Percentiles rank a stretch among this genome's conserved stretches.
phyloP scores from a whole-genome alignment of 2,329 filamentous ascomycete genomes.

The Fragosphaeria purpurea region DNA sequence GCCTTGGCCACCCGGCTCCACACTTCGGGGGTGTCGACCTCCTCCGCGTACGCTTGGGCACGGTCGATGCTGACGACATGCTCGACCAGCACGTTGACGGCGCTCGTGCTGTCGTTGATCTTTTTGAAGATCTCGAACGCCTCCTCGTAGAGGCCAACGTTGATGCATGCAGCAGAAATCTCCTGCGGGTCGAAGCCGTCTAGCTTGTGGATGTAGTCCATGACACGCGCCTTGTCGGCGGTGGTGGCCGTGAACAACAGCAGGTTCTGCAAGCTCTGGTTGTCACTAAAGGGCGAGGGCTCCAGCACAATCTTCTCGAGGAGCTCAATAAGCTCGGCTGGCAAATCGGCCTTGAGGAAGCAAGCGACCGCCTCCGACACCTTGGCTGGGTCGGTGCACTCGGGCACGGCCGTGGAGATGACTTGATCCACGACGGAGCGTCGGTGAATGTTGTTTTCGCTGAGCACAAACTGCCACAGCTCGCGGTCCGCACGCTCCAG shows the following conservation, averaged over 20 bases:
- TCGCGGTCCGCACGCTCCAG: conserved; percentile 82
- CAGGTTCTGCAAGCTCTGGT: conserved; percentile 89
- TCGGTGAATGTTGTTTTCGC: conserved; percentile 89
- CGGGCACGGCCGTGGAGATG: conserved; percentile 86
- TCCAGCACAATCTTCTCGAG: conserved; percentile 99
- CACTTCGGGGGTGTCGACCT: conserved; percentile 85
- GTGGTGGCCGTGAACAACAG: conserved; percentile 94
- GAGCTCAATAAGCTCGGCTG: conserved; percentile 89
- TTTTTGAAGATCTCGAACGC: conserved; percentile 99
- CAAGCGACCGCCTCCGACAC: conserved; percentile 90
- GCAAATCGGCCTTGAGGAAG: conserved; percentile 84
- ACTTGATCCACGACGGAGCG: conserved; percentile 93
- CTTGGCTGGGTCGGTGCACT: conserved; percentile 86
- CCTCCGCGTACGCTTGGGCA: conserved; percentile 89
- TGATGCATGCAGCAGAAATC: conserved; percentile 85
- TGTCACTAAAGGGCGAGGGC: conserved; percentile 97
- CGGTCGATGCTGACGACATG: conserved; percentile 93
- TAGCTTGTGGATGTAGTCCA: conserved; percentile 91
- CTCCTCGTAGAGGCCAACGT: conserved; percentile 90
- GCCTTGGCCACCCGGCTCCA: conserved; percentile 99
- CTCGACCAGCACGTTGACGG: conserved; percentile 86
- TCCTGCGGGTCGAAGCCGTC: conserved; percentile 85
- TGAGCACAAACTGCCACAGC: conserved; percentile 91
- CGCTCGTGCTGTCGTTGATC: conserved; percentile 76
- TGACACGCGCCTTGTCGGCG: conserved; percentile 87